Evolutionary conservation across 306 rosid species (phyloP).

Genomic region (Prunus dulcis): DNA sequence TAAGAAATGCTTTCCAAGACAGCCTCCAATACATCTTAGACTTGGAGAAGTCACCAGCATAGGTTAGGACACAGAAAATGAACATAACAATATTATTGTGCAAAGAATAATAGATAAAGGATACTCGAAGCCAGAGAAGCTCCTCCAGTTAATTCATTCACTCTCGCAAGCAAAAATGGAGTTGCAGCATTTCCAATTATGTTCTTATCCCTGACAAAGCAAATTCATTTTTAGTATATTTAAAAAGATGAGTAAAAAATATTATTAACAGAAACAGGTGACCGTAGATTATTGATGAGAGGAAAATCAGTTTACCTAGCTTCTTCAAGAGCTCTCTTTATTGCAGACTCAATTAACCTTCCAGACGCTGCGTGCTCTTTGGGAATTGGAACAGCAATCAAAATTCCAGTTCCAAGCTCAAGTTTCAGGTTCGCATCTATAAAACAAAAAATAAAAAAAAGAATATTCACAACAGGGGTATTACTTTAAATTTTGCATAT

Average conservation of each 20-base stretch:
- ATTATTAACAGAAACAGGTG: background rate
- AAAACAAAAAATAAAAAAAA: constrained; percentile 2
- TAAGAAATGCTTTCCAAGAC: background rate
- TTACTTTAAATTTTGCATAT: background rate
- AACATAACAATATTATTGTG: background rate
- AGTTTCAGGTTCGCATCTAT: constrained; percentile 69
- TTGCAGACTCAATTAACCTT: constrained; percentile 69
- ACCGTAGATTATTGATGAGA: background rate
- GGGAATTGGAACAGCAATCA: constrained; percentile 88
- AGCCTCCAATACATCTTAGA: background rate
- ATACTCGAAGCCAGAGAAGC: constrained; percentile 89
- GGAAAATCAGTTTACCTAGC: constrained; percentile 48
- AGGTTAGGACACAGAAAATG: background rate
- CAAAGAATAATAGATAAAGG: constrained; percentile 31
- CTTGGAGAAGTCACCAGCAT: background rate
- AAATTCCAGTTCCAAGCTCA: constrained; percentile 69
- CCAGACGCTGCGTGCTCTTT: constrained; percentile 76
- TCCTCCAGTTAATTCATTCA: constrained; percentile 79
- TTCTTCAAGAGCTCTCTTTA: constrained; percentile 67
- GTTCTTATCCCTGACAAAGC: constrained; percentile 53
- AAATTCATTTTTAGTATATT: background rate
- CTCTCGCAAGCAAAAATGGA: constrained; percentile 81
- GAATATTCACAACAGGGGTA: background rate
- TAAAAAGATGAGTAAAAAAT: background rate
- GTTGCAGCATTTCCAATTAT: constrained; percentile 78